Base-by-base conservation (phyloP, 192 early-diverging fungal genomes). In the Coemansia sp. region DNA sequence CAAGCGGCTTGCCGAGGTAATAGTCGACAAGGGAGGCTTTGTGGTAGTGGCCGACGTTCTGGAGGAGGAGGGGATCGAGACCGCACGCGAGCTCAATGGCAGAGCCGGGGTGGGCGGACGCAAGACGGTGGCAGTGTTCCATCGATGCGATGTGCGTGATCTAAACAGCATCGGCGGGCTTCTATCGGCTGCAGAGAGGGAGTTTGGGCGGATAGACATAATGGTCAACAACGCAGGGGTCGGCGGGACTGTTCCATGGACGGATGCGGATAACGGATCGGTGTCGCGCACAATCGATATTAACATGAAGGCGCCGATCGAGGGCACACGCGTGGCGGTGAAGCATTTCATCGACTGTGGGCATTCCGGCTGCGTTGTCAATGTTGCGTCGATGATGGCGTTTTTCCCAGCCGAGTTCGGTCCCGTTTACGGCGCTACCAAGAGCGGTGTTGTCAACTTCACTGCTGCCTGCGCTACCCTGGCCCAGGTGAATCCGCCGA, bases 401-500 rank as follows among this genome's bases (percentile, higher is more conserved):
- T 78, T 90, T 21, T 80, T 80, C 59, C 85, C 86, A 1, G 56
- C 78, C n/a, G 67, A 81, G 18, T 73, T 73, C 39, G 85, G 87
- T 47, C 90, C 90, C 3, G 86, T 90, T 8, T 94, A 94, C 72
- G 86, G 86, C 8, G 90, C 90, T 0, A 88, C 90, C 26, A 94
- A 94, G 80, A 88, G 83, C 54, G 93, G 88, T 15, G 87, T 93
- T 12, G 85, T 86, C 15, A 85, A 86, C 39, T 88, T 92, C 56
- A 87, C 88, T 0, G 73, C 80, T 4, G 54, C 67, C 1, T 85
- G 84, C n/a, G 72, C 80, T 2, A 84, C 83, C 21, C 61, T 85
- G 40, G 76, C 81, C 0, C 62, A 16, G 39, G 64, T 71, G 56
- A 79, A 70, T 15, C 61, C 73, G 21, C 71, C 69, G 1, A 85